phyloP scores from a whole-genome alignment of 257 asterid species.

The Solanum arcanum region DNA sequence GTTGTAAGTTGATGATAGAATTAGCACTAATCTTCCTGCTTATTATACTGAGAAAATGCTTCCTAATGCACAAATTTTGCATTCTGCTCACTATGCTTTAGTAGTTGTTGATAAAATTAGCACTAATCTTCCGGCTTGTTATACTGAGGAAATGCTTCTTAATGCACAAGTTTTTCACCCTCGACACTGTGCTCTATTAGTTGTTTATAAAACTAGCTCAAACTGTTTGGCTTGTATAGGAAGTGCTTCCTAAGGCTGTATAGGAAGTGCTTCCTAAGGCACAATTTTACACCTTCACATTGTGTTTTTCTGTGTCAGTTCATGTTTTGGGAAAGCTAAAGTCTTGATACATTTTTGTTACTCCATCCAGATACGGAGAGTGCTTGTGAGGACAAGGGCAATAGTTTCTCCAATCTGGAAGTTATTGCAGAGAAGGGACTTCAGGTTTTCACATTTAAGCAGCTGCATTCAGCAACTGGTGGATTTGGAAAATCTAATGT shows the following conservation, averaged over 20 bases:
- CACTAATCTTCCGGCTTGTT: background rate
- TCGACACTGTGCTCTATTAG: too few species aligned
- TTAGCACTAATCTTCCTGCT: background rate
- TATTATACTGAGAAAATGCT: background rate
- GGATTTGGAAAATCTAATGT: conserved; percentile 78
- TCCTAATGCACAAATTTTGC: background rate
- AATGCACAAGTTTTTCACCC: background rate
- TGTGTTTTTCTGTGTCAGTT: background rate
- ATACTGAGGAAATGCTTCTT: background rate
- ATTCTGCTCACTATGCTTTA: background rate
- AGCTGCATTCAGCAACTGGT: conserved; percentile 85
- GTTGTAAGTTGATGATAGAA: background rate
- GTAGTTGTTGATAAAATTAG: background rate
- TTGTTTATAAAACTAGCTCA: background rate
- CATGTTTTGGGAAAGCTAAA: background rate
- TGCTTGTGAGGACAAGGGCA: conserved; percentile 32
- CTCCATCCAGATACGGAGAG: conserved; percentile 6
- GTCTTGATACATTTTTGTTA: background rate
- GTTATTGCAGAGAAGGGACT: conserved; percentile 47
- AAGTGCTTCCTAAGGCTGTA: background rate
- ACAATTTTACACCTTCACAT: background rate
- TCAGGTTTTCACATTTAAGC: conserved; percentile 72
- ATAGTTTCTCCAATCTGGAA: conserved; percentile 23
- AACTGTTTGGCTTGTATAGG: background rate
- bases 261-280: background rate